Base-by-base conservation (phyloP, 768 basidiomycete species). In the Trametes elegans region DNA sequence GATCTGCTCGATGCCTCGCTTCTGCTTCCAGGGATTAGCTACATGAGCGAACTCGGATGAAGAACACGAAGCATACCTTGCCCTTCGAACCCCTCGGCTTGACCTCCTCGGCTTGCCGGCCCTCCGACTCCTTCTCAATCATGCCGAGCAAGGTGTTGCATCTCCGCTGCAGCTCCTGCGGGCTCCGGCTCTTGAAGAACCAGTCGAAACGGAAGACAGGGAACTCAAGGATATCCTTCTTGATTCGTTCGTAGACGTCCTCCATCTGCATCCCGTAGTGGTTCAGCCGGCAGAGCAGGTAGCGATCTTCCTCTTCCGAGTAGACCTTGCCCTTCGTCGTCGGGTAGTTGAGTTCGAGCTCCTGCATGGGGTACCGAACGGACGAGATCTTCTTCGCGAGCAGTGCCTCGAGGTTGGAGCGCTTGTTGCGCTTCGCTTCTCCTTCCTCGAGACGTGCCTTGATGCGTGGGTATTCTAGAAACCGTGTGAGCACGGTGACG, bases 181-280 rank as follows among this genome's bases (percentile, higher is more conserved):
- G 85, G 10, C 89, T 91, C 50, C 96, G 76, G 60, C 91, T 93
- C 77, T 96, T 95, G 79, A 94, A 88, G 76, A 97, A 98, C 96
- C 94, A 98, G 66, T 98, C 94, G 64, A 98, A 98, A 19, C 95
- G 79, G 75, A 98, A 99, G 13, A 95, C 89, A 1, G 96, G 95
- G 72, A 94, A 98, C 72, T 98, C 95, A 14, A 85, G 87, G 60
- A 98, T 93, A 70, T 98, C 96, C 70, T 87, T 84, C 81, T 96
- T 97, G 73, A 98, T 97, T 49, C 87, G 74, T 66, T 99, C 96
- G 65, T 94, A 97, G 23, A 93, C 88, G 63, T 97, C 93, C 45
- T 91, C 91, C 14, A 79, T 74, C 51, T 87, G 85, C 79, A 98
- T 85, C 21, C 94, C 93, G 61, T 98, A 95, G 71, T 96, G 84